These are phyloP conservation scores for Solanum habrochaites DNA, from an alignment of 257 asterid genomes.

Conservation along the genomic window DNA sequence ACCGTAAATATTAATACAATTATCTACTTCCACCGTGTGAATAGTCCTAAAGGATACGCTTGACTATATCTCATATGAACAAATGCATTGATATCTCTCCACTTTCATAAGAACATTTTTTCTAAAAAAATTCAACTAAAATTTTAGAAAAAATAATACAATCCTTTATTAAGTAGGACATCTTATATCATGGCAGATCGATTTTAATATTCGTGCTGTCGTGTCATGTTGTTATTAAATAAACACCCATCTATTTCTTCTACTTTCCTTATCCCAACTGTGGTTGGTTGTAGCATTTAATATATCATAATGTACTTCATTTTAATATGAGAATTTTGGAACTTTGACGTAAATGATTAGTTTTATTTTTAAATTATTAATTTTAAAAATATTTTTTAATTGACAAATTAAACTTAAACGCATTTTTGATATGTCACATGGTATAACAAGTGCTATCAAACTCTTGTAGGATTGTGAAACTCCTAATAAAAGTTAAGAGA, in stretches of 20 bases:
- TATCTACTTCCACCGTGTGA: not conserved
- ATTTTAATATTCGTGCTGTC: not conserved
- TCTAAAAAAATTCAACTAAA: not conserved
- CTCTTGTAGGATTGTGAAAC: not conserved
- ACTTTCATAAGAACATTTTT: not conserved
- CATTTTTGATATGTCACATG: accelerated
- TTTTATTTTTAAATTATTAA: no score
- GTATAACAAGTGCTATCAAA: not conserved
- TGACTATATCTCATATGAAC: not conserved
- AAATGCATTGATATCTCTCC: not conserved
- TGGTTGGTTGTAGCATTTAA: not conserved
- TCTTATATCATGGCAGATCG: not conserved
- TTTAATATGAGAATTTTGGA: no score
- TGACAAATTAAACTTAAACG: no score
- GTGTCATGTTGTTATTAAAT: not conserved
- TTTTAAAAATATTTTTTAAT: no score
- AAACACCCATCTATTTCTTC: not conserved
- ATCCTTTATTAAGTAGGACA: not conserved
- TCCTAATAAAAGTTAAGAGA: no score
- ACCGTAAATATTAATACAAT: not conserved
- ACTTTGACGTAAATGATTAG: accelerated
- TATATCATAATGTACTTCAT: not conserved
- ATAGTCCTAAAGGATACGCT: not conserved
- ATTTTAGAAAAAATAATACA: not conserved
- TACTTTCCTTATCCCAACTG: not conserved